Conservation (phyloP, 805 yeast species). For the Ogataea ganodermae region DNA sequence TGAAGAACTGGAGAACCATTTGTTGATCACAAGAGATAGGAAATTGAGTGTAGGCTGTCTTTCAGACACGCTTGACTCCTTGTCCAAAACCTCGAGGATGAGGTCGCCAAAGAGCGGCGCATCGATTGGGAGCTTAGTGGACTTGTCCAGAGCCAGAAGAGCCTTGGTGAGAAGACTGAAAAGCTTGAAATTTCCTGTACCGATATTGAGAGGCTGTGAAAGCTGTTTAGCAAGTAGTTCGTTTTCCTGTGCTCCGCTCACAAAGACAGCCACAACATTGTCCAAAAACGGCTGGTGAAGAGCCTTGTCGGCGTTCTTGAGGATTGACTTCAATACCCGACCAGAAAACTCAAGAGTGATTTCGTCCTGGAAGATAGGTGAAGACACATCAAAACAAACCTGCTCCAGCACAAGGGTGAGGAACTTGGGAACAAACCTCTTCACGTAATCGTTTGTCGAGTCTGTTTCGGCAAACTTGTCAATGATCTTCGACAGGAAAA, state of each 20-base stretch:
- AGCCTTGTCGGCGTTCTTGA: conserved; percentile 39
- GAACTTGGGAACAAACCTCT: conserved; percentile 44
- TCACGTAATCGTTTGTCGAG: conserved; percentile 39
- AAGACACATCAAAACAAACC: conserved; percentile 8
- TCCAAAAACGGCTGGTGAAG: conserved; percentile 50
- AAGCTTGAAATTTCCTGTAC: conserved; percentile 34
- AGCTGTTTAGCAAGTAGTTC: conserved; percentile 23
- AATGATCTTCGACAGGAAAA: conserved; percentile 24
- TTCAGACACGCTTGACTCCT: conserved; percentile 33
- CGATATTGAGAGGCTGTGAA: conserved; percentile 21
- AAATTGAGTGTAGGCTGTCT: conserved; percentile 60
- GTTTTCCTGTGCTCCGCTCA: conserved; percentile 24
- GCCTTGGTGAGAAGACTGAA: conserved; percentile 47
- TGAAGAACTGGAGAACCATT: conserved; percentile 40
- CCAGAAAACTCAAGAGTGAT: conserved; percentile 41
- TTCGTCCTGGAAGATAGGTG: conserved; percentile 24
- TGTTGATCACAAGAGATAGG: conserved; percentile 57
- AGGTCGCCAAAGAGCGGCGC: conserved; percentile 19
- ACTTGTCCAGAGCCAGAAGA: conserved; percentile 54
- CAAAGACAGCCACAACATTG: conserved; percentile 41
- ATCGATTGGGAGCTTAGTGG: conserved; percentile 29
- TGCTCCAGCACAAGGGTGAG: conserved; percentile 25
- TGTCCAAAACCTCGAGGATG: conserved; percentile 18
- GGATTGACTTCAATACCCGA: conserved; percentile 43
- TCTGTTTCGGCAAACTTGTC: conserved; percentile 15